phyloP scores from a whole-genome alignment of 2,329 filamentous ascomycete species.

The Sporothrix mexicana region DNA sequence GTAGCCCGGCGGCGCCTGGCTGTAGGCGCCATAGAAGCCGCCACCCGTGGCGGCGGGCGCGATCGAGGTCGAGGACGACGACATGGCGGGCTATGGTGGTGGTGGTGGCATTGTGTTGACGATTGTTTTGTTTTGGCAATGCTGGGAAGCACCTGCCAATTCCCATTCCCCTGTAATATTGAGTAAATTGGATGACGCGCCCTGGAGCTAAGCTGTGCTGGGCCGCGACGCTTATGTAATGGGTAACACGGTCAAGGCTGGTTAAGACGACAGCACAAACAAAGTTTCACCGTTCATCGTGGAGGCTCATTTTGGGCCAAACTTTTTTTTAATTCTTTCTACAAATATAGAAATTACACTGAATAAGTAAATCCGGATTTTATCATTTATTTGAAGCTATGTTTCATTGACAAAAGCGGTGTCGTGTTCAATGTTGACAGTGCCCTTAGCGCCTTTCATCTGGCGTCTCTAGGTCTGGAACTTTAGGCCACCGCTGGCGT shows the following conservation, averaged over 20 bases:
- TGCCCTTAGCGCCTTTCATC: not conserved
- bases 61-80: slow-evolving; percentile 16
- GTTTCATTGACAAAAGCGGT: too few species aligned
- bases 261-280: too few species aligned
- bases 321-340: too few species aligned
- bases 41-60: not conserved
- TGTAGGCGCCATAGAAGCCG: slow-evolving; percentile 29
- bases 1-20: slow-evolving; percentile 61
- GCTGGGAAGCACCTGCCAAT: not conserved
- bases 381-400: too few species aligned
- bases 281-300: too few species aligned
- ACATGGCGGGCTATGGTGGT: slow-evolving; percentile 1
- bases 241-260: too few species aligned
- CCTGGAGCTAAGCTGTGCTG: not conserved
- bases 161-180: not conserved
- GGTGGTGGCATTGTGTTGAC: slow-evolving; percentile 4
- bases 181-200: slow-evolving; percentile 14
- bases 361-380: too few species aligned
- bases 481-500: slow-evolving; percentile 77
- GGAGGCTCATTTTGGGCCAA: too few species aligned
- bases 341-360: too few species aligned
- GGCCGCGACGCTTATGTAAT: slow-evolving; percentile 2
- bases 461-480: slow-evolving; percentile 34
- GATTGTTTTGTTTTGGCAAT: not conserved
- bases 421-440: not conserved